Evolutionary conservation across 495 filamentous ascomycete species (phyloP), one percentile per base, ranked within the genome.

Genomic region (Melanomma pulvis-pyrius): DNA sequence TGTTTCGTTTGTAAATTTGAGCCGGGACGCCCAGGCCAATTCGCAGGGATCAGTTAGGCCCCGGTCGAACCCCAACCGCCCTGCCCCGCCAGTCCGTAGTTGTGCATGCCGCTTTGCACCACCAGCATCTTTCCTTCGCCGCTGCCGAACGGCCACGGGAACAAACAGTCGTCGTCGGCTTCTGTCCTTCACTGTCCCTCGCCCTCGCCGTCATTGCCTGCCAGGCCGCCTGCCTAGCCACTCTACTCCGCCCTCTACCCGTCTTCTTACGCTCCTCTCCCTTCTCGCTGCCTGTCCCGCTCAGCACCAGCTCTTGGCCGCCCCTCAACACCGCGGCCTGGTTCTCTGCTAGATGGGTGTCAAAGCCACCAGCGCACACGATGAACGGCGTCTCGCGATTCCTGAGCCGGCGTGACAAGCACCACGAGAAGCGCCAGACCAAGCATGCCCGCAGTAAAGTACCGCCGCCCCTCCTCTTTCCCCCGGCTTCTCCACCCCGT

Each of bases 391-490:
- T 90, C 65, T 82, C 87, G 65, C 78, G 85, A 67, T 88, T 94
- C 70, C 85, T 92, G 54, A 92, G 88, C 56, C 84, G 87, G 67
- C 84, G 90, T 48, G 90, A 93, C 47, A 92, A 89, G 75, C 76
- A 78, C 64, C 78, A 82, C 72, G 72, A 69, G 55, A 83, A 81
- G 63, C 79, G 79, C 61, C 74, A n/a, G 1, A 63, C 63, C 28
- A 71, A 71, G 49, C 52, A 65, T 36, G 59, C 61, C 1, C 59
- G 61, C 69, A 68, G 49, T 54, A 71, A 71, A 68, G 69, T 71
- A 71, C 59, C 32, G 12, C 26, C 24, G 26, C 56, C 54, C 39
- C 46, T 60, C 44, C 29, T 59, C 34, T 24, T 17, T 17, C 30
- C 69, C 34, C 53, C 69, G 12, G 17, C 34, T 47, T 28, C 49